Evolutionary conservation across 1,139 yeast genomes (phyloP), one percentile per base, ranked within the genome.

Genomic region (Magnusiomyces fungicola): DNA sequence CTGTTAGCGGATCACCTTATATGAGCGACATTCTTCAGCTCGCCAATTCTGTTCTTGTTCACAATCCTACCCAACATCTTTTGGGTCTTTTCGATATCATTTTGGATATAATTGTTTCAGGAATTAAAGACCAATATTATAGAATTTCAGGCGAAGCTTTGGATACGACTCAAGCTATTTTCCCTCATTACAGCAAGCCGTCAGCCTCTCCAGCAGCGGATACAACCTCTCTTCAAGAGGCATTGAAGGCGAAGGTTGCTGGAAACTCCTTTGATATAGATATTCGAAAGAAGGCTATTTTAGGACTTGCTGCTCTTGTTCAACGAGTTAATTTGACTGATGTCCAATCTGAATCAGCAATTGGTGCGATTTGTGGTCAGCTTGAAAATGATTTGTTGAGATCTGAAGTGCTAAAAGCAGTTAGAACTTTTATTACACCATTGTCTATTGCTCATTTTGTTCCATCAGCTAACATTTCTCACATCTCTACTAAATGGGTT

Each of bases 61-160:
- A 45, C 14, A 56, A 57, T 36, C 18, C 53, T 3, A 46, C 50
- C 6, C 55, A 39, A 3, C 45, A 51, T 21, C 40, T 60, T 3
- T 34, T 24, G n/a, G 55, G 55, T 12, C 66, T 65, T 41, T 51
- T 68, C 12, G 47, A 54, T 0, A 55, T 55, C 22, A 58, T 73
- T 16, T 56, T 72, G 7, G 61, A 64, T 2, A 68, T 69, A 48
- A 68, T 81, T n/a, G 59, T 70, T 14, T 54, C 59, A 9, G 81
- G 81, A 12, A 62, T 79, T 38, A 63, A 68, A 1, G 70, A 66
- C 24, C 66, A 75, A 9, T 73, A 78, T 54, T 77, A 76, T 59
- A 79, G 77, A 57, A 70, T 78, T 30, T 69, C 79, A 10, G 62
- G 71, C 16, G 83, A 80, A 53, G 75, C 79, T 10, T 65, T 81